These are phyloP conservation scores for Anisodus acutangulus DNA, from an alignment of 257 asterid genomes.

Conservation along the genomic window DNA sequence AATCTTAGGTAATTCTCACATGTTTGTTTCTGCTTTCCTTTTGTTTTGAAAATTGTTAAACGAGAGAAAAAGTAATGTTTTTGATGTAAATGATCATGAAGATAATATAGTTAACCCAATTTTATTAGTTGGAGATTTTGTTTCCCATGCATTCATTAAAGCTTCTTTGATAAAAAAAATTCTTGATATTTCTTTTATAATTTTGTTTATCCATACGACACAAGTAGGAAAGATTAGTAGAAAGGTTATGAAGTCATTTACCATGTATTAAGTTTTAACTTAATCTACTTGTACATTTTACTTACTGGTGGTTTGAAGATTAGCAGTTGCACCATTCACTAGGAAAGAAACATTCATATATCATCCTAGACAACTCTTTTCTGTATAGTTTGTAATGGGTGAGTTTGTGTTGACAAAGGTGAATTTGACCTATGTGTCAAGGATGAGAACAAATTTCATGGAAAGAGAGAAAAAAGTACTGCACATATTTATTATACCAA, in stretches of 20 bases:
- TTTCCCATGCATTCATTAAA: background rate
- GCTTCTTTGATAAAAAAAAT: background rate
- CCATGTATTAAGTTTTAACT: constrained; percentile 7
- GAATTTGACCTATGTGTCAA: background rate
- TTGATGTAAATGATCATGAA: background rate
- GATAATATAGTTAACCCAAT: background rate
- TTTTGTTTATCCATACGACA: constrained; percentile 18
- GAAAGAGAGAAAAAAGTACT: background rate
- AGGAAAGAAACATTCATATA: background rate
- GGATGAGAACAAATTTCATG: background rate
- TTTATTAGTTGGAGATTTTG: background rate
- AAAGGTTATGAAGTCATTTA: background rate
- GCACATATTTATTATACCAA: constrained; percentile 1
- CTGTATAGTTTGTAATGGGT: constrained; percentile 6
- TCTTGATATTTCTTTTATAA: background rate
- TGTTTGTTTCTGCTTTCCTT: background rate
- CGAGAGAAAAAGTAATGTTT: background rate
- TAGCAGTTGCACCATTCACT: background rate
- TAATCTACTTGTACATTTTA: background rate
- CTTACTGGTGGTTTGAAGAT: background rate
- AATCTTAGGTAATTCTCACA: background rate
- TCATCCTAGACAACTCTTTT: background rate
- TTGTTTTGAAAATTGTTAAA: background rate
- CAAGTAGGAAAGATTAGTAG: background rate
- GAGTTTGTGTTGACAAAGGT: background rate